These are phyloP conservation scores for Apiospora aurea DNA, from an alignment of 2,329 filamentous ascomycete species.

Conservation along the genomic window DNA sequence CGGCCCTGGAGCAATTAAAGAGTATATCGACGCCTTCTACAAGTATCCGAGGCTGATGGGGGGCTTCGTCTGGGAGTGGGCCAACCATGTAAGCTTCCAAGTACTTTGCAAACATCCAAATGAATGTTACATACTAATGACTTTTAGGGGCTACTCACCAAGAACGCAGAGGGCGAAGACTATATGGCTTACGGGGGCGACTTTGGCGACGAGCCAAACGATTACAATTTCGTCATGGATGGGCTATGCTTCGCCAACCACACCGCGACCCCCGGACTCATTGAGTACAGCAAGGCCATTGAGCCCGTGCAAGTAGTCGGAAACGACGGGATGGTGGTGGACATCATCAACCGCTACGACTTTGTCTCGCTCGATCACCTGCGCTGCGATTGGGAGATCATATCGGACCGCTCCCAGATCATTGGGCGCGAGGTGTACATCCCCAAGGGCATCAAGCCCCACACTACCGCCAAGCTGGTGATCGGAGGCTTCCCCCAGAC, in stretches of 20 bases:
- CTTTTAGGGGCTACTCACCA: conserved; percentile 50
- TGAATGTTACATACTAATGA: not conserved
- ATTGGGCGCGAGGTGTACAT: conserved; percentile 47
- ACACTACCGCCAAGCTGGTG: conserved; percentile 45
- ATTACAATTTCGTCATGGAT: conserved; percentile 66
- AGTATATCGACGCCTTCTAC: conserved; percentile 72
- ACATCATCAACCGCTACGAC: conserved; percentile 62
- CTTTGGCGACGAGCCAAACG: conserved; percentile 67
- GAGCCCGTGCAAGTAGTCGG: conserved; percentile 63
- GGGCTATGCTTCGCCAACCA: conserved; percentile 59
- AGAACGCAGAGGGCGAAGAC: conserved; percentile 49
- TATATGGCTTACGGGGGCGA: conserved; percentile 68
- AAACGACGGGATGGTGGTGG: conserved; percentile 50
- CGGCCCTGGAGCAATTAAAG: conserved; percentile 70
- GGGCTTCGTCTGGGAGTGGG: conserved; percentile 72
- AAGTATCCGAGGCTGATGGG: conserved; percentile 66
- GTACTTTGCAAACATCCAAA: not conserved
- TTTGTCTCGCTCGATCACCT: conserved; percentile 60
- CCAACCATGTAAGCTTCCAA: conserved; percentile 56
- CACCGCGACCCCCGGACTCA: conserved; percentile 57
- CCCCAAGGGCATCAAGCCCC: conserved; percentile 53
- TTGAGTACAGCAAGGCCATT: conserved; percentile 65
- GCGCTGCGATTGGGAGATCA: conserved; percentile 50
- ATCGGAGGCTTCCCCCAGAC: conserved; percentile 42
- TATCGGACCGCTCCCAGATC: conserved; percentile 47